Conservation (phyloP, 2,329 filamentous ascomycete genomes). For the Fusarium sp. region DNA sequence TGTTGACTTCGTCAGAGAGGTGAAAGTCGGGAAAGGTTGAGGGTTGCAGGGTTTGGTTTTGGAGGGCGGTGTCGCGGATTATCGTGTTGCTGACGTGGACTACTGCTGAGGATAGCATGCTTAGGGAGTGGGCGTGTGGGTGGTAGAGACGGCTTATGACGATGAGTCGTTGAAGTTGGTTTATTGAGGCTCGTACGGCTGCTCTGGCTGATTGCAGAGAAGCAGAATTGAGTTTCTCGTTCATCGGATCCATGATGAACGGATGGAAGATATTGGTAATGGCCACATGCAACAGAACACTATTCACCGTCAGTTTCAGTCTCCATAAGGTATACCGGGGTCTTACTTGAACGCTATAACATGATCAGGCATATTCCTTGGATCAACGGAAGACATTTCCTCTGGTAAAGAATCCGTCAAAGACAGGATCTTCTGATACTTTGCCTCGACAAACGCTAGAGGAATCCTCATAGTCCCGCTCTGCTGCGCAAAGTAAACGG, state of each 20-base stretch:
- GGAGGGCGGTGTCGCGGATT: conserved; percentile 11
- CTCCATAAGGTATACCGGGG: accelerated
- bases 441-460: conserved; percentile 19
- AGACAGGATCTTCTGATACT: conserved; percentile 19
- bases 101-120: conserved; percentile 14
- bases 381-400: not conserved
- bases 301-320: not conserved
- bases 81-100: conserved; percentile 28
- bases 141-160: conserved; percentile 21
- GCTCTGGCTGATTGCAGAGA: not conserved
- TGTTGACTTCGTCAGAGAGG: not conserved
- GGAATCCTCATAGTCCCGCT: conserved; percentile 5
- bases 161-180: conserved; percentile 17
- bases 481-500: conserved; percentile 22
- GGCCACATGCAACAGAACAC: conserved; percentile 12
- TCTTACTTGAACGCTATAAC: conserved; percentile 20
- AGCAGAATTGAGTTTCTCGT: not conserved
- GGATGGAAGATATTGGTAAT: conserved; percentile 11
- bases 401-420: conserved; percentile 19
- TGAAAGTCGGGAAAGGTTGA: not conserved
- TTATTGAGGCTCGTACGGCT: conserved; percentile 7
- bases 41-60: not conserved
- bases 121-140: conserved; percentile 3
- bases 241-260: conserved; percentile 17
- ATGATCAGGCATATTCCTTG: conserved; percentile 14